Evolutionary conservation across 2,329 filamentous ascomycete species (phyloP).

Genomic region (Exophiala dermatitidis): DNA sequence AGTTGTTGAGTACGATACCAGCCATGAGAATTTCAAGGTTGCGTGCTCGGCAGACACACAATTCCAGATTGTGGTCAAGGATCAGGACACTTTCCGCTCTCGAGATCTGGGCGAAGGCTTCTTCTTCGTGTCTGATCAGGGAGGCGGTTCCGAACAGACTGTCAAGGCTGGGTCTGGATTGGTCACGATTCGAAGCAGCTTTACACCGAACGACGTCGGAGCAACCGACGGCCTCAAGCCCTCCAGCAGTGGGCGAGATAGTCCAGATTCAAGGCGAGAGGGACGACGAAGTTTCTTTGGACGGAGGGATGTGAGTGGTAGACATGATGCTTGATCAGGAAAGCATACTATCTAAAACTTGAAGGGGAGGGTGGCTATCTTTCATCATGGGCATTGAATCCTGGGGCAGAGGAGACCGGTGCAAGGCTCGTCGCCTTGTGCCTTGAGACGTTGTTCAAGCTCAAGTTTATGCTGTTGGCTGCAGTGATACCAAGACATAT

Average conservation of each 20-base stretch:
- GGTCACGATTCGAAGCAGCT: constrained; percentile 67
- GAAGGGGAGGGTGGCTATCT: not conserved
- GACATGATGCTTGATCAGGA: constrained; percentile 13
- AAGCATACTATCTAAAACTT: not conserved
- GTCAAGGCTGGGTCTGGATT: constrained; percentile 65
- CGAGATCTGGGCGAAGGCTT: constrained; percentile 78
- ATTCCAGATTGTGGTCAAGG: constrained; percentile 80
- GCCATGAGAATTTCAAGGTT: constrained; percentile 66
- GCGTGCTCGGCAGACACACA: constrained; percentile 72
- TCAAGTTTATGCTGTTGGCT: not conserved
- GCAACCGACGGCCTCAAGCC: constrained; percentile 25
- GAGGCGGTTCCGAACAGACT: constrained; percentile 60
- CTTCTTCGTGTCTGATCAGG: constrained; percentile 86
- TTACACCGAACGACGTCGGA: constrained; percentile 47
- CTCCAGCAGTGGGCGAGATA: constrained; percentile 29
- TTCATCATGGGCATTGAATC: constrained; percentile 8
- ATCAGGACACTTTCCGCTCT: constrained; percentile 75
- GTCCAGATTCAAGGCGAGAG: constrained; percentile 38
- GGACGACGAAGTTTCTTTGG: constrained; percentile 42
- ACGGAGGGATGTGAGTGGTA: constrained; percentile 34
- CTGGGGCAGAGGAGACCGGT: not conserved
- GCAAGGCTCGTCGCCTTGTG: not conserved
- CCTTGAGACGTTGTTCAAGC: too few relatives aligned
- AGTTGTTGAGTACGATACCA: constrained; percentile 57
- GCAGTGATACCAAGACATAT: constrained; percentile 13